Evolutionary conservation across 495 filamentous ascomycete genomes (phyloP).

Genomic region (Penicillium flavigenum): DNA sequence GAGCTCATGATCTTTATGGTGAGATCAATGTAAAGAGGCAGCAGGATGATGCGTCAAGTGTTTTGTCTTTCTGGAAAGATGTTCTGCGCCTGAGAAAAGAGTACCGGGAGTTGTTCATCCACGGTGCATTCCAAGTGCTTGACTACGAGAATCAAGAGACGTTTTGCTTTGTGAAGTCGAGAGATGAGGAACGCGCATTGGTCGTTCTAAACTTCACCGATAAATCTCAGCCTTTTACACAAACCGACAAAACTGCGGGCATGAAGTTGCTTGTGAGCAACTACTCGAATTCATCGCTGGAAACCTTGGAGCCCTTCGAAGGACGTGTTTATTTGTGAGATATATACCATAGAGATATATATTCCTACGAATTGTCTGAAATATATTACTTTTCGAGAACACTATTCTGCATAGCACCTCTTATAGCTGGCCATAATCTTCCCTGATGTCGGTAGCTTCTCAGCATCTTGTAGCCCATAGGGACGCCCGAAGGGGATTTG

Average conservation of each 20-base stretch:
- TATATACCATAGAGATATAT: neutral
- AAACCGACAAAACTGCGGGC: neutral
- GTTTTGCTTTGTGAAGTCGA: conserved; percentile 29
- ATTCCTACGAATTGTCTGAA: neutral
- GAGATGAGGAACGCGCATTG: conserved; percentile 14
- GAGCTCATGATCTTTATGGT: conserved; percentile 44
- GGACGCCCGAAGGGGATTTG: neutral
- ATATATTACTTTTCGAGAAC: neutral
- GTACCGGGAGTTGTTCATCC: conserved; percentile 50
- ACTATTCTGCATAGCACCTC: neutral
- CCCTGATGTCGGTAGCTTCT: neutral
- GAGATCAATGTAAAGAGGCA: conserved; percentile 48
- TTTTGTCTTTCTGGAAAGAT: conserved; percentile 49
- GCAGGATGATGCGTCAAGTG: conserved; percentile 31
- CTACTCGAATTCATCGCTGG: conserved; percentile 3
- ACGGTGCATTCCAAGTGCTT: conserved; percentile 51
- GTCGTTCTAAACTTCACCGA: conserved; percentile 27
- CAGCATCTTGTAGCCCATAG: neutral
- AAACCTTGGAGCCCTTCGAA: conserved; percentile 22
- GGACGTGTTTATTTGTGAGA: conserved; percentile 22
- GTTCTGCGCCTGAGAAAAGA: conserved; percentile 47
- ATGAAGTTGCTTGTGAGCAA: conserved; percentile 24
- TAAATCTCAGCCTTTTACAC: conserved; percentile 17
- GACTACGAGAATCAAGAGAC: conserved; percentile 36
- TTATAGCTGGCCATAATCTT: neutral